phyloP scores from a whole-genome alignment of 306 rosid species.

The Pyrus communis region DNA sequence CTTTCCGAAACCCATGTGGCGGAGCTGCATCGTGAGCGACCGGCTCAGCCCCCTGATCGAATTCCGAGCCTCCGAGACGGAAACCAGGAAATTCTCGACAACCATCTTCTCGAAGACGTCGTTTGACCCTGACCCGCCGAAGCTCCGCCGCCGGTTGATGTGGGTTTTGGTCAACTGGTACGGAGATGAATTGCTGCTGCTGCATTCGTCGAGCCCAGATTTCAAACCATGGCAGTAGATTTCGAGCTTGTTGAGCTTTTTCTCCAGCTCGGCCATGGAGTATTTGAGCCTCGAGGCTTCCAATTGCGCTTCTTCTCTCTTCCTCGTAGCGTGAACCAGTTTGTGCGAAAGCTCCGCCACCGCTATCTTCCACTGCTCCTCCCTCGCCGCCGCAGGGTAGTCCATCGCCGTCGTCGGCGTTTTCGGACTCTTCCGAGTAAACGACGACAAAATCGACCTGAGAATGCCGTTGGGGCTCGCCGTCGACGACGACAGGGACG shows the following conservation, averaged over 20 bases:
- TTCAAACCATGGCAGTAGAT: conserved; percentile 67
- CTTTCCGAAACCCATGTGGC: conserved; percentile 61
- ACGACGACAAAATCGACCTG: conserved; percentile 59
- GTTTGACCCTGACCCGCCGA: not conserved
- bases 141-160: not conserved
- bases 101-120: conserved; percentile 12
- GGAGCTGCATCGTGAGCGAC: conserved; percentile 64
- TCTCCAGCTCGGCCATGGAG: conserved; percentile 79
- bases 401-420: not conserved
- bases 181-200: conserved; percentile 17
- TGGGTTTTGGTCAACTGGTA: conserved; percentile 7
- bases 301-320: conserved; percentile 63
- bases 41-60: conserved; percentile 56
- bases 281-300: conserved; percentile 76
- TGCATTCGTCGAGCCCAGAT: conserved; percentile 72
- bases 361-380: conserved; percentile 83
- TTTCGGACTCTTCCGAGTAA: conserved; percentile 70
- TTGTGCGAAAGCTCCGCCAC: conserved; percentile 82
- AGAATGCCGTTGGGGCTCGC: conserved; percentile 72
- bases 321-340: conserved; percentile 64
- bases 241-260: conserved; percentile 85
- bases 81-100: conserved; percentile 48
- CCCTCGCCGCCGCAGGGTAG: conserved; percentile 27
- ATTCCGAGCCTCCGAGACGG: conserved; percentile 69
- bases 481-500: conserved; percentile 20